These are phyloP conservation scores for Ichthyophthirius multifiliis DNA, from an alignment of 169 alveolate genomes.

Conservation along the genomic window DNA sequence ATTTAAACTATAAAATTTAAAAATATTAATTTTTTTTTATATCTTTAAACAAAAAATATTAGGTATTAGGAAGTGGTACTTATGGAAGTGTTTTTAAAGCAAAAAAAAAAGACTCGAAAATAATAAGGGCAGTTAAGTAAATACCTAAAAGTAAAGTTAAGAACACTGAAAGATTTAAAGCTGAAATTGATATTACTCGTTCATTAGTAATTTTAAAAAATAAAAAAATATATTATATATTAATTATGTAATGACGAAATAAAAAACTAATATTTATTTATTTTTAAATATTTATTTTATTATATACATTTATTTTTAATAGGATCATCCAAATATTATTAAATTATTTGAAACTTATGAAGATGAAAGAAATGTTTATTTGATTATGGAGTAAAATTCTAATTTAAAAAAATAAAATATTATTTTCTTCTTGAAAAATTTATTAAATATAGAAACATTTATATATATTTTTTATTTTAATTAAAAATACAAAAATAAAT, in stretches of 20 bases:
- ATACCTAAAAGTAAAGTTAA: slow-evolving; percentile 44
- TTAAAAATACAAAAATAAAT: neutral
- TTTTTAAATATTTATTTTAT: no score
- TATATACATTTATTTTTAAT: neutral
- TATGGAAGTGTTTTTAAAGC: slow-evolving; percentile 38
- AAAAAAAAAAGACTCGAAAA: slow-evolving; percentile 19
- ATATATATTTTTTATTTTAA: no score
- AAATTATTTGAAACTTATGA: slow-evolving; percentile 91
- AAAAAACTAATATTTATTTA: no score
- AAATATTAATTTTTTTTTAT: neutral
- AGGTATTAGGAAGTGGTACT: slow-evolving; percentile 36
- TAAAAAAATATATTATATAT: neutral
- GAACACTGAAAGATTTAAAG: slow-evolving; percentile 41
- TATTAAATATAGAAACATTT: no score
- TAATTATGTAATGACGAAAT: neutral
- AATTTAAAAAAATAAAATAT: neutral
- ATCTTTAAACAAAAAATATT: neutral
- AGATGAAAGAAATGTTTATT: slow-evolving; percentile 71
- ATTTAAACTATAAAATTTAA: neutral
- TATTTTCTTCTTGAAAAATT: neutral
- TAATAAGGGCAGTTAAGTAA: slow-evolving; percentile 40
- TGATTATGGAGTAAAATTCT: slow-evolving; percentile 67
- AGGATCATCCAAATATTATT: slow-evolving; percentile 95
- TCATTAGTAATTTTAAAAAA: slow-evolving; percentile 11
- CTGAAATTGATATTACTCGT: slow-evolving; percentile 52